These are phyloP conservation scores for Lactarius trivialis DNA, from an alignment of 768 basidiomycete species.

Conservation along the genomic window DNA sequence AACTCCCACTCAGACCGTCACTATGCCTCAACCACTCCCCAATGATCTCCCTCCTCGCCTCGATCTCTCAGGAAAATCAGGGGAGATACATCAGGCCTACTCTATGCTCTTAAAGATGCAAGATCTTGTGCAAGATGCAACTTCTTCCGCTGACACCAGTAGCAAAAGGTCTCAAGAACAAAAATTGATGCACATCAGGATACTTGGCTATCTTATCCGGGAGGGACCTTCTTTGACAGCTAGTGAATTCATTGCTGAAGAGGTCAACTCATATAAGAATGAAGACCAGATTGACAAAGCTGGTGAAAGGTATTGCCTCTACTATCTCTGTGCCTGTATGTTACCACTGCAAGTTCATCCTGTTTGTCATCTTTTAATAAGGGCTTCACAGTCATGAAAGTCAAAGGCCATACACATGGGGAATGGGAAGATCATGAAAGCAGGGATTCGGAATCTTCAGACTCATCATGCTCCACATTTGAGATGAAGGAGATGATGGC, in stretches of 20 bases:
- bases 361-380: background rate
- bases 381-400: background rate
- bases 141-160: background rate
- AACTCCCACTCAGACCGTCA: background rate
- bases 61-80: background rate
- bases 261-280: background rate
- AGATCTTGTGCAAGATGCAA: too few species aligned
- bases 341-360: background rate
- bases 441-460: background rate
- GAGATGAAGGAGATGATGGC: background rate
- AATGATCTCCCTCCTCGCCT: background rate
- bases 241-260: background rate
- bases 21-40: background rate
- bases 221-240: background rate
- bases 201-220: background rate
- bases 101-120: background rate
- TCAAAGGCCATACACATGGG: background rate
- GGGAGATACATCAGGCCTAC: background rate
- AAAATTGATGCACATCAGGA: background rate
- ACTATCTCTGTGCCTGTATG: background rate
- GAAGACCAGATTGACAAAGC: background rate
- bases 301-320: background rate
- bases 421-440: too few species aligned
- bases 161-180: background rate
- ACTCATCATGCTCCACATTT: background rate